Evolutionary conservation across 768 basidiomycete genomes (phyloP).

Genomic region (Thelephora aurantiotincta): DNA sequence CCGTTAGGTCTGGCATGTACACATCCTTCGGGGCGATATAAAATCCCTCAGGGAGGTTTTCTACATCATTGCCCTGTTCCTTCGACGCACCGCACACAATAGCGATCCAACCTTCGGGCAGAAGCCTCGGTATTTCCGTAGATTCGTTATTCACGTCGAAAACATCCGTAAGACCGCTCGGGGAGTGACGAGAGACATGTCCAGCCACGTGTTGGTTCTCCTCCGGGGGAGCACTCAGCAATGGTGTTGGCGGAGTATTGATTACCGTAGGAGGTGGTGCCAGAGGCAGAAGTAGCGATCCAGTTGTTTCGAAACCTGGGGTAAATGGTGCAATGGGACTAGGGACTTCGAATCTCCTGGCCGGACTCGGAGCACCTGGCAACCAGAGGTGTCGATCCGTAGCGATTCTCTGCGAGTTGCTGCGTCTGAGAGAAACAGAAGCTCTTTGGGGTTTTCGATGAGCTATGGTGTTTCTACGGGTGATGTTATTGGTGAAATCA

Average conservation of each 20-base stretch:
- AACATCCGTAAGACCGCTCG: too few relatives aligned
- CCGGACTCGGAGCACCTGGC: not conserved
- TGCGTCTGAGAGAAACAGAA: too few relatives aligned
- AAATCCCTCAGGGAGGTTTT: constrained; percentile 48
- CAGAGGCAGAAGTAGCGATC: not conserved
- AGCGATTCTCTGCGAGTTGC: not conserved
- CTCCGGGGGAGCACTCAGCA: constrained; percentile 8
- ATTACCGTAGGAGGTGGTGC: constrained; percentile 12
- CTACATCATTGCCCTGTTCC: constrained; percentile 17
- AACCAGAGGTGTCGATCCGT: not conserved
- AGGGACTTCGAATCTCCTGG: not conserved
- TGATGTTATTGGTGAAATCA: not conserved
- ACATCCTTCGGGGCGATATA: constrained; percentile 65
- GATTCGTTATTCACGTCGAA: not conserved
- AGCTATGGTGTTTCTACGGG: too few relatives aligned
- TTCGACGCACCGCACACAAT: constrained; percentile 65
- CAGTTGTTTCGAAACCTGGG: not conserved
- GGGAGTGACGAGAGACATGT: too few relatives aligned
- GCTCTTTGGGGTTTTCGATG: too few relatives aligned
- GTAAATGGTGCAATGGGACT: too few relatives aligned
- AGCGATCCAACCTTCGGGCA: constrained; percentile 67
- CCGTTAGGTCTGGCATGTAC: constrained; percentile 75
- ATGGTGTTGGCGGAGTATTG: constrained; percentile 24
- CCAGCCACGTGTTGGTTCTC: not conserved
- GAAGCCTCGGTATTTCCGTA: constrained; percentile 23